A percentile compares a stretch with the other conserved stretches of the same genome.
phyloP scores from a whole-genome alignment of 176 grass and related monocot genomes.

The Bolboschoenus planiculmis region DNA sequence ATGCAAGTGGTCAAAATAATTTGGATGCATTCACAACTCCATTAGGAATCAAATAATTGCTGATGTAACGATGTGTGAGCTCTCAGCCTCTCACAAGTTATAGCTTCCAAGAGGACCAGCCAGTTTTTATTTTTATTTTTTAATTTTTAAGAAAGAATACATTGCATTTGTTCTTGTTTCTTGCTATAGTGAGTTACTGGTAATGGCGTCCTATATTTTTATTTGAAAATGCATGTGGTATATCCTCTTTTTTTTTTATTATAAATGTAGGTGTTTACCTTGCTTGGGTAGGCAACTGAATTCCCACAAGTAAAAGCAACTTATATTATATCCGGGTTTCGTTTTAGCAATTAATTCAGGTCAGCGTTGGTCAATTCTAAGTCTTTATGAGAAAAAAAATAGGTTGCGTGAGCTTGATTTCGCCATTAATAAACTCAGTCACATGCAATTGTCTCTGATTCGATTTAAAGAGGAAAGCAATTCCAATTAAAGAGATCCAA shows the following conservation, averaged over 20 bases:
- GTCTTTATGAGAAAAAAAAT: background rate
- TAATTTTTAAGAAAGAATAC: background rate
- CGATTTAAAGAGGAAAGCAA: background rate
- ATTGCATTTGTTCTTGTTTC: background rate
- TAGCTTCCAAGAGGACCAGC: background rate
- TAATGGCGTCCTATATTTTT: background rate
- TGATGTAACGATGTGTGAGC: background rate
- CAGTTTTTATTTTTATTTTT: background rate
- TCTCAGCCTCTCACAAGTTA: background rate
- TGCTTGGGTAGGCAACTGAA: background rate
- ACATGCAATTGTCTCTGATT: conserved; percentile 7
- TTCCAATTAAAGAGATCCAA: background rate
- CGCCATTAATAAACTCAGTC: background rate
- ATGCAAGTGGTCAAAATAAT: background rate
- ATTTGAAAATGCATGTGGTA: background rate
- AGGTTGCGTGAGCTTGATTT: background rate
- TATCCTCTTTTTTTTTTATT: background rate
- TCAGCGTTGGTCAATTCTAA: background rate
- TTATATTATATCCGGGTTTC: background rate
- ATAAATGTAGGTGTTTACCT: background rate
- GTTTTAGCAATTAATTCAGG: background rate
- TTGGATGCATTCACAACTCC: background rate
- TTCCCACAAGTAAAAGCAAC: background rate
- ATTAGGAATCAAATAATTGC: background rate
- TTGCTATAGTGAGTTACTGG: background rate